phyloP scores from a whole-genome alignment of 2,329 filamentous ascomycete genomes.

The Neoscytalidium dimidiatum region DNA sequence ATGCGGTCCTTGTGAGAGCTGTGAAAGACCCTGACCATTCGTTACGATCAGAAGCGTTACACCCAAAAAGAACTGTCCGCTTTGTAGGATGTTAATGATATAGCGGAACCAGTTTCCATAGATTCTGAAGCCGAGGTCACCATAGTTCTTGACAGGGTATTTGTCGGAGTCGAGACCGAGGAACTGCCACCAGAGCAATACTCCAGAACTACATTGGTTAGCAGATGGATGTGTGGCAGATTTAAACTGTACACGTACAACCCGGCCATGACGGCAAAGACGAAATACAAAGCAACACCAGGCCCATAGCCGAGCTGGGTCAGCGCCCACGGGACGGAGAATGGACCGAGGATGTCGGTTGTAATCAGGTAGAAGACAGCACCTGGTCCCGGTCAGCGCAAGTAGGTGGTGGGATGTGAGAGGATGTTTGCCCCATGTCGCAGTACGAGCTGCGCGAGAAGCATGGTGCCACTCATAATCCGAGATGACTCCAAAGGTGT shows the following conservation, averaged over 20 bases:
- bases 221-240: neutral
- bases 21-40: slow-evolving; percentile 57
- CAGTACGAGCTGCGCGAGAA: slow-evolving; percentile 36
- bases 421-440: slow-evolving; percentile 29
- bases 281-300: slow-evolving; percentile 39
- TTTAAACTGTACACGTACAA: slow-evolving; percentile 23
- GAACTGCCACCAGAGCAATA: slow-evolving; percentile 44
- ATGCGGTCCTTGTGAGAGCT: slow-evolving; percentile 36
- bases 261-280: slow-evolving; percentile 38
- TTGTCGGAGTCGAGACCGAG: slow-evolving; percentile 43
- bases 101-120: slow-evolving; percentile 40
- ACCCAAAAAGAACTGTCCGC: slow-evolving; percentile 49
- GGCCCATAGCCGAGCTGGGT: slow-evolving; percentile 36
- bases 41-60: slow-evolving; percentile 56
- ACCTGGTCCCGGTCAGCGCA: neutral
- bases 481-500: slow-evolving; percentile 22
- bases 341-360: slow-evolving; percentile 45
- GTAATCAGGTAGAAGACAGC: slow-evolving; percentile 49
- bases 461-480: slow-evolving; percentile 39
- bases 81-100: slow-evolving; percentile 42
- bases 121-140: slow-evolving; percentile 44
- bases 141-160: slow-evolving; percentile 44
- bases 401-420: neutral
- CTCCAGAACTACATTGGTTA: slow-evolving; percentile 32
- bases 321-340: slow-evolving; percentile 36